These are phyloP conservation scores for Polygonum maritimum DNA, from an alignment of 148 eudicot genomes.

Conservation along the genomic window DNA sequence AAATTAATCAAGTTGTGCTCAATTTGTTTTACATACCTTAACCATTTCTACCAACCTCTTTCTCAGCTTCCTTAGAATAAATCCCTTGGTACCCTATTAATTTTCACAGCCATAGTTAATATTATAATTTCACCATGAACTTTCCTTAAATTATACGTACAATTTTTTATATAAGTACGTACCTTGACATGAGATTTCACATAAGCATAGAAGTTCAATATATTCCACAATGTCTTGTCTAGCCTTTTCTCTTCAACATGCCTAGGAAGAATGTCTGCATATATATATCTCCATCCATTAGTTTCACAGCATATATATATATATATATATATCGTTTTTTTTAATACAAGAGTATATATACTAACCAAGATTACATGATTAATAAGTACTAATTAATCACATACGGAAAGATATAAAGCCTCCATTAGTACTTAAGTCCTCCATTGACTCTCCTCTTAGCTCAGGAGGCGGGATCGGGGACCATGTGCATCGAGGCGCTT, in stretches of 20 bases:
- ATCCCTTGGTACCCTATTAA: constrained; percentile 1
- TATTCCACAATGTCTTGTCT: constrained; percentile 84
- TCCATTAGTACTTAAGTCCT: constrained; percentile 74
- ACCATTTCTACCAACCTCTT: neutral
- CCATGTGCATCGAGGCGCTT: constrained; percentile 89
- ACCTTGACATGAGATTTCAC: constrained; percentile 98
- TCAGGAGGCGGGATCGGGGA: constrained; percentile 83
- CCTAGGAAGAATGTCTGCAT: constrained; percentile 75
- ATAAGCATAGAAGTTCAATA: constrained; percentile 84
- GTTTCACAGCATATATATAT: neutral
- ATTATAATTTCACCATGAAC: neutral
- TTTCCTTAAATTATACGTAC: neutral
- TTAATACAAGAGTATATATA: neutral
- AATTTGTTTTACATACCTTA: constrained; percentile 1
- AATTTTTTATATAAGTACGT: neutral
- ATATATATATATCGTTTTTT: too few relatives aligned
- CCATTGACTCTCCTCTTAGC: constrained; percentile 50
- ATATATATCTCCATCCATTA: neutral
- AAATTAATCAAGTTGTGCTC: neutral
- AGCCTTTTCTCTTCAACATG: constrained; percentile 87
- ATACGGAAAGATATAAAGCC: constrained; percentile 92
- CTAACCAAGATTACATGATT: neutral
- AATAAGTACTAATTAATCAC: neutral
- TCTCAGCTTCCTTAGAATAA: constrained; percentile 9
- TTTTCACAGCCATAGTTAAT: neutral